These are phyloP conservation scores for Corymbia maculata DNA, from an alignment of 345 rosid species.

Conservation along the genomic window DNA sequence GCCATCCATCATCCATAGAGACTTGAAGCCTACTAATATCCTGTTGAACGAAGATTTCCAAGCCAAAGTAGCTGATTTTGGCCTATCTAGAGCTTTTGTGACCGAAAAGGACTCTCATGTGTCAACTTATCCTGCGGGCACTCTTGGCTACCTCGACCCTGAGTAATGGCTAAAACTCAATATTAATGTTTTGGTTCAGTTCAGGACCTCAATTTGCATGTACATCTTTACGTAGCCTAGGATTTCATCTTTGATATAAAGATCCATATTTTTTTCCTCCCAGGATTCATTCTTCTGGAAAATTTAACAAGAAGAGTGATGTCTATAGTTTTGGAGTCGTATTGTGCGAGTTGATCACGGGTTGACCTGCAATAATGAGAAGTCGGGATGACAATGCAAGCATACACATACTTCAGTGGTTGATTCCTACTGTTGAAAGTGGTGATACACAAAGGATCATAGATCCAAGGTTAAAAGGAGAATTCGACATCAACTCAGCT, in stretches of 20 bases:
- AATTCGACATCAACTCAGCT: conserved; percentile 18
- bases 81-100: conserved; percentile 1
- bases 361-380: rapidly evolving
- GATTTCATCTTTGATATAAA: background rate
- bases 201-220: background rate
- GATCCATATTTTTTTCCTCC: background rate
- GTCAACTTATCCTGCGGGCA: background rate
- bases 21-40: conserved; percentile 19
- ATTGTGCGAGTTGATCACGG: background rate
- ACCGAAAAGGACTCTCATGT: background rate
- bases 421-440: conserved; percentile 15
- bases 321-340: background rate
- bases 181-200: background rate
- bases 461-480: conserved; percentile 37
- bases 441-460: conserved; percentile 33
- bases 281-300: background rate
- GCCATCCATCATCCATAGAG: conserved; percentile 28
- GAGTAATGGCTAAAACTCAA: background rate
- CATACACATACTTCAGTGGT: conserved; percentile 13
- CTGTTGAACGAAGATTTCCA: conserved; percentile 9
- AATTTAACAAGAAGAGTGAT: background rate
- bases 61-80: conserved; percentile 25
- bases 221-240: background rate
- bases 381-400: background rate
- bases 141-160: background rate